phyloP scores from a whole-genome alignment of 1,284 basidiomycete genomes.

The Neolentinus lepideus region DNA sequence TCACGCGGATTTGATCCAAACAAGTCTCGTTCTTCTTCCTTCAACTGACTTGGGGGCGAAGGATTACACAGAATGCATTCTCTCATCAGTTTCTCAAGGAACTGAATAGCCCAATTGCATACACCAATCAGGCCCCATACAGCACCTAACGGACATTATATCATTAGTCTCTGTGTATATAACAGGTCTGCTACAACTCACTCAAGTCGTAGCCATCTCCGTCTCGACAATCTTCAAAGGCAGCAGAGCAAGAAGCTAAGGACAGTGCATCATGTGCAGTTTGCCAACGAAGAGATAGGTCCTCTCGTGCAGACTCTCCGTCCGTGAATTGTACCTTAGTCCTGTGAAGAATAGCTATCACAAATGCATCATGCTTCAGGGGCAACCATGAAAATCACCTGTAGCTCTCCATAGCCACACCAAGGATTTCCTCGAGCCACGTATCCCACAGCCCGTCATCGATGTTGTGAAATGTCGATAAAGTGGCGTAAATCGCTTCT shows the following conservation, averaged over 20 bases:
- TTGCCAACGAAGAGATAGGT: slow-evolving; percentile 40
- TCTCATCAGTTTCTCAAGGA: slow-evolving; percentile 57
- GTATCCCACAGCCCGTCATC: slow-evolving; percentile 25
- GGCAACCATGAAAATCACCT: slow-evolving; percentile 24
- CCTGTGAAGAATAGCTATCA: slow-evolving; percentile 16
- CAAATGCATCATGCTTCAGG: background rate
- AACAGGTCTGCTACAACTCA: slow-evolving; percentile 16
- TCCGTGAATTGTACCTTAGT: slow-evolving; percentile 24
- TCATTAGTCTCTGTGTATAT: slow-evolving; percentile 3
- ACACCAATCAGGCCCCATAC: slow-evolving; percentile 63
- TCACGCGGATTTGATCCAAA: slow-evolving; percentile 16
- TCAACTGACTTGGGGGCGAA: background rate
- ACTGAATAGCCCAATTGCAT: slow-evolving; percentile 49
- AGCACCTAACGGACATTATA: slow-evolving; percentile 36
- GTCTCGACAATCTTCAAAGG: slow-evolving; percentile 63
- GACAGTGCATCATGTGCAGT: slow-evolving; percentile 59
- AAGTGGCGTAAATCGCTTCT: slow-evolving; percentile 9
- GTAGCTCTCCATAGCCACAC: slow-evolving; percentile 50
- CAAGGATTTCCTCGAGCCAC: slow-evolving; percentile 40
- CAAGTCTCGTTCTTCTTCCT: slow-evolving; percentile 6
- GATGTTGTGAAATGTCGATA: slow-evolving; percentile 10
- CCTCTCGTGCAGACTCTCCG: slow-evolving; percentile 28
- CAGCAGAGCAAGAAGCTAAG: slow-evolving; percentile 45
- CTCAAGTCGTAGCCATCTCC: slow-evolving; percentile 55
- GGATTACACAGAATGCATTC: slow-evolving; percentile 37